Evolutionary conservation across 805 yeast species (phyloP), one percentile per base, ranked within the genome.

Genomic region (Starmerella stellata): DNA sequence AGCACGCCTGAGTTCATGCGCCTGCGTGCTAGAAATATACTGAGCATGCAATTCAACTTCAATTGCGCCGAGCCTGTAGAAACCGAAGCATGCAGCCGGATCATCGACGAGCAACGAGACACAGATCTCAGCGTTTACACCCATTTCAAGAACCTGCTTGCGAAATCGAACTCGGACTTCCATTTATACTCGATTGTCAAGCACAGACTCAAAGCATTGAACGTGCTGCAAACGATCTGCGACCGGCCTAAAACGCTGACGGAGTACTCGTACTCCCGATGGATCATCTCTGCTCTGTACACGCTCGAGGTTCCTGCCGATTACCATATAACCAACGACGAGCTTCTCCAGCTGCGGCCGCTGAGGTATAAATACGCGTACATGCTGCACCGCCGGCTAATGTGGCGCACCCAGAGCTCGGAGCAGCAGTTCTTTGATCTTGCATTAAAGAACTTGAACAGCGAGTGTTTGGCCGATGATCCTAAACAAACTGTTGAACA

Each of bases 261-360:
- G 13, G 49, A 48, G 34, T 40, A 30, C 34, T 42, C 38, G 29
- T 46, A 49, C 51, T 45, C 51, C 1, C 35, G 29, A 27, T 46
- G 50, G 50, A 37, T 46, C 20, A 30, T 23, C 14, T 44, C 43
- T 4, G 35, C 38, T 7, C 21, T 38, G 27, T 36, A 30, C 36
- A 39, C 44, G 5, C 37, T 47, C 14, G 50, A 46, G 35, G 52
- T 11, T 11, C 9, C 25, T 7, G 25, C 25, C 9, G n/a, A n/a
- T n/a, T 23, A 23, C 25, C 25, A 23, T 11, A 7, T 23, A 11
- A 11, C 25, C 25, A 7, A 7, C 25, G 25, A 11, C 9, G 9
- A 7, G 25, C 25, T 7, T 7, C 11, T 11, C 7, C 25, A 23
- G 25, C 11, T 7, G 9, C 25, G 25, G 9, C 11, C 25, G 11